Conservation (phyloP, 139 green algal genomes). For the Picochlorum sp. region DNA sequence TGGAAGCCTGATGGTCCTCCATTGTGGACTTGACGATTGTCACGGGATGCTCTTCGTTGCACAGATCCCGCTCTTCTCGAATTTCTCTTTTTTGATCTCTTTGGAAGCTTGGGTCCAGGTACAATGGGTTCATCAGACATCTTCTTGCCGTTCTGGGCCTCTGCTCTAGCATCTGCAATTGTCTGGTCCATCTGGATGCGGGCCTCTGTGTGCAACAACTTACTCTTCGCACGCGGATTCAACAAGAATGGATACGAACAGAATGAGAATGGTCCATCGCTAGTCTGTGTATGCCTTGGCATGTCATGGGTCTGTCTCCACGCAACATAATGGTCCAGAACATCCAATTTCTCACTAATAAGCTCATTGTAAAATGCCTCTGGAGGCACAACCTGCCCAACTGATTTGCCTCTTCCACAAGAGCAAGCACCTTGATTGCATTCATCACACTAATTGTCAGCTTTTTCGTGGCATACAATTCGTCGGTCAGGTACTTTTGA, state of each 20-base stretch:
- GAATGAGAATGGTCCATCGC: constrained; percentile 78
- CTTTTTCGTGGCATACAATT: constrained; percentile 81
- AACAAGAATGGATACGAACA: constrained; percentile 90
- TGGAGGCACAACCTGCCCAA: constrained; percentile 56
- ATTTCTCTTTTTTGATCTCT: neutral
- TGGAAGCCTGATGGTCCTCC: neutral
- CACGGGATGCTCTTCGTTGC: neutral
- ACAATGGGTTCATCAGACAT: constrained; percentile 44
- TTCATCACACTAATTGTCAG: constrained; percentile 82
- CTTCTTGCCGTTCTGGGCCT: neutral
- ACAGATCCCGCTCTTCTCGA: neutral
- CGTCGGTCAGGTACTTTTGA: constrained; percentile 62
- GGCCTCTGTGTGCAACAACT: constrained; percentile 72
- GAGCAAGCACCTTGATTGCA: constrained; percentile 74
- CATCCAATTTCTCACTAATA: constrained; percentile 84
- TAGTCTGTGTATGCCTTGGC: constrained; percentile 27
- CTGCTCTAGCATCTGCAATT: constrained; percentile 10
- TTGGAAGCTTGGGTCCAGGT: constrained; percentile 17
- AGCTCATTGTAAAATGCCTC: constrained; percentile 89
- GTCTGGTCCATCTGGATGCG: constrained; percentile 54
- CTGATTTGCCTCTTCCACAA: constrained; percentile 75
- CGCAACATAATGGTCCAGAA: constrained; percentile 82
- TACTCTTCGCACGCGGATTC: constrained; percentile 75
- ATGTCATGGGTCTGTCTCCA: constrained; percentile 71
- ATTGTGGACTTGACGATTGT: neutral